Evolutionary conservation across 257 asterid genomes (phyloP).

Genomic region (Nicotiana otophora): DNA sequence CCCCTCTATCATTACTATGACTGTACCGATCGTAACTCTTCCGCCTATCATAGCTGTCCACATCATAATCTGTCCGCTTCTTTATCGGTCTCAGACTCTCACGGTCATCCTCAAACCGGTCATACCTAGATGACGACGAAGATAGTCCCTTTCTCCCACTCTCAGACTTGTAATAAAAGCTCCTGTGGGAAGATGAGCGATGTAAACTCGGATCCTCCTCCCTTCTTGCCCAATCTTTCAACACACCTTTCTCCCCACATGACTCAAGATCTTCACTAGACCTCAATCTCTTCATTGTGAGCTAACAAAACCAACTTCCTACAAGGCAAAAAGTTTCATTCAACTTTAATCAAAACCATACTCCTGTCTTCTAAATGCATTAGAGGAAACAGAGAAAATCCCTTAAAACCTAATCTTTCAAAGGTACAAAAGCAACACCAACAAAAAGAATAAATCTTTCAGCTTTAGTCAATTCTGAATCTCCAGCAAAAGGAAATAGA

Average conservation of each 20-base stretch:
- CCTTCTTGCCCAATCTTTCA: conserved; percentile 82
- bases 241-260: conserved; percentile 57
- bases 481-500: background rate
- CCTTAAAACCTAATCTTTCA: background rate
- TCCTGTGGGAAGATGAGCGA: conserved; percentile 66
- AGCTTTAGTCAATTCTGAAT: background rate
- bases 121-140: conserved; percentile 69
- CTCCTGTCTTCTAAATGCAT: background rate
- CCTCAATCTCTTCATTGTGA: conserved; percentile 74
- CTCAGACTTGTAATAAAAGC: conserved; percentile 71
- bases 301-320: conserved; percentile 4
- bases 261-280: conserved; percentile 85
- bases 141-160: conserved; percentile 62
- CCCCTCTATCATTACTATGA: conserved; percentile 61
- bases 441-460: background rate
- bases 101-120: conserved; percentile 72
- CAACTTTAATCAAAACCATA: conserved; percentile 9
- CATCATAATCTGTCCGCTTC: conserved; percentile 67
- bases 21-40: conserved; percentile 66
- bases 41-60: conserved; percentile 61
- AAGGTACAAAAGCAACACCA: background rate
- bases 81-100: conserved; percentile 58
- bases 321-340: conserved; percentile 17
- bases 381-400: background rate
- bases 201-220: conserved; percentile 57